Evolutionary conservation across 2,329 filamentous ascomycete species (phyloP), one percentile per base, ranked within the genome.

Genomic region (Alternaria gansuensis): DNA sequence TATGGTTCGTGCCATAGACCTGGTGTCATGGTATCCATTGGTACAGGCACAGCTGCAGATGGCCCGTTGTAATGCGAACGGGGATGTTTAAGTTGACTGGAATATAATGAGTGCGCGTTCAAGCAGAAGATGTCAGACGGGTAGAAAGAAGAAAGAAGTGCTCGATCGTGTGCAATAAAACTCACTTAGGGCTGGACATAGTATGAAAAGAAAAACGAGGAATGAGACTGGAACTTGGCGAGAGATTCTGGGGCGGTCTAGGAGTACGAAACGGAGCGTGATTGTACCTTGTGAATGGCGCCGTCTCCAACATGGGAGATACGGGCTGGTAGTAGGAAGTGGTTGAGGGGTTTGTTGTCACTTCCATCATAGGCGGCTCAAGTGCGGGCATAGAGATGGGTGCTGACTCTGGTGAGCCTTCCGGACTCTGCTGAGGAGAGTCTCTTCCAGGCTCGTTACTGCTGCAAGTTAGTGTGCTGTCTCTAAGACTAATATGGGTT

Each of bases 241-340:
- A 67, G 61, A 70, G 63, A 60, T 63, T 62, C 64, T 68, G 66
- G 65, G 74, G 71, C 67, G 75, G 74, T 61, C 70, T 66, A 73
- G 75, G 75, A 72, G 73, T 75, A 77, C 72, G 74, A 75, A 77
- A 77, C 64, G 66, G 63, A 63, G 65, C 65, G 61, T 65, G 57
- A 50, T 67, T 76, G 74, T 77, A 77, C 75, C 75, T 77, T 77
- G 71, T 62, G 51, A 67, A 62, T 58, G 66, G 39, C 45, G 63
- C 66, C 52, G 67, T 51, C 57, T 72, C 73, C 43, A 64, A 66
- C 45, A 69, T 51, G 21, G 73, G 65, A 52, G 75, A 70, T 31
- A 69, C 50, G 37, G 66, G 39, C 55, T 63, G 51, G 49, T 69
- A 69, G 29, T 66, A 72, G 29, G 63, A 48, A 21, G 62, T 21